Conservation (phyloP, 2,329 filamentous ascomycete genomes). For the Volutella citrinella region DNA sequence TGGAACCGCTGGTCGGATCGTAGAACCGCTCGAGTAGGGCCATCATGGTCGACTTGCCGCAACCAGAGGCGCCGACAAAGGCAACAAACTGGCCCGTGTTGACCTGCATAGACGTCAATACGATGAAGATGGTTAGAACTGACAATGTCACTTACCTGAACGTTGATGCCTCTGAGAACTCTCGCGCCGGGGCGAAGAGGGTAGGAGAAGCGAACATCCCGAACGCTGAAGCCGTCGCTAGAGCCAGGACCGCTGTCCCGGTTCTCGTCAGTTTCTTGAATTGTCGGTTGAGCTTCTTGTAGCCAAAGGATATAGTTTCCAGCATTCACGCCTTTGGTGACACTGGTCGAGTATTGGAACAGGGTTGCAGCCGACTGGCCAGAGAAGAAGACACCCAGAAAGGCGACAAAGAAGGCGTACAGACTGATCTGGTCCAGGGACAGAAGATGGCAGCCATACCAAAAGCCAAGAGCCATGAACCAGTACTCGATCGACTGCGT, state of each 20-base stretch:
- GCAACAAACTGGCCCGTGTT: conserved; percentile 46
- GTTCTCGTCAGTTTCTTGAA: conserved; percentile 37
- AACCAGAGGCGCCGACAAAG: conserved; percentile 45
- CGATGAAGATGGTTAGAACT: too few relatives aligned
- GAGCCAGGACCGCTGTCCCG: conserved; percentile 29
- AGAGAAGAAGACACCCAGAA: conserved; percentile 30
- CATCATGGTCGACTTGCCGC: conserved; percentile 58
- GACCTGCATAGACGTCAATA: too few relatives aligned
- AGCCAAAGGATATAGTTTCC: conserved; percentile 50
- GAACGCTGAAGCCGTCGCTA: conserved; percentile 18
- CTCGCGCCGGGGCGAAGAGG: conserved; percentile 39
- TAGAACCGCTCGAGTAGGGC: conserved; percentile 44
- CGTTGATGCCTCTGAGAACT: conserved; percentile 37
- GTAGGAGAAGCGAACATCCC: conserved; percentile 59
- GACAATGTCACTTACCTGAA: background rate
- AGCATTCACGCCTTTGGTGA: conserved; percentile 43
- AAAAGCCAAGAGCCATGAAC: conserved; percentile 37
- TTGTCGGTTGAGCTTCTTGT: conserved; percentile 7
- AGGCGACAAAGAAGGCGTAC: conserved; percentile 45
- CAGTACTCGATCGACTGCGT: conserved; percentile 33
- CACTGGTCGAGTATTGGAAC: background rate
- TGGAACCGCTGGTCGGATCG: conserved; percentile 37
- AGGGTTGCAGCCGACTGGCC: conserved; percentile 1
- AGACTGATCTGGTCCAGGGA: conserved; percentile 36
- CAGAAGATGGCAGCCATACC: conserved; percentile 15